Percentiles rank a stretch among this genome's conserved stretches.
Conservation (phyloP, 2,329 filamentous ascomycete genomes). For the Ascochyta clinopodiicola region DNA sequence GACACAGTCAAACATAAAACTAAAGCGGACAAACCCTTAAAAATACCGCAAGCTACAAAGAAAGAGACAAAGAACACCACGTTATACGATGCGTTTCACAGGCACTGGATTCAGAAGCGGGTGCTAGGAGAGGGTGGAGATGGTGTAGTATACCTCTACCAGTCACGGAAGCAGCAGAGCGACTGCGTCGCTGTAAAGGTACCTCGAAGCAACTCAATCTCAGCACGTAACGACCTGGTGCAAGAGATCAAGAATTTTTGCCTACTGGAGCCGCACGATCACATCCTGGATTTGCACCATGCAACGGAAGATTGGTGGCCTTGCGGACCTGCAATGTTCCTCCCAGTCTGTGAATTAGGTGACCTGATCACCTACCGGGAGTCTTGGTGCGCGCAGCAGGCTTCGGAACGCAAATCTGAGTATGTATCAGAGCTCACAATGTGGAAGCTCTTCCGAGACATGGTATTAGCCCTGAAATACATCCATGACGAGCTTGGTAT, state of each 20-base stretch:
- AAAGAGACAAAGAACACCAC: neutral
- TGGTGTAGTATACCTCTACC: conserved; percentile 13
- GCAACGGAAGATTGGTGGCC: conserved; percentile 6
- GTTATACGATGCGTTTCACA: neutral
- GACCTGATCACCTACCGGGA: conserved; percentile 17
- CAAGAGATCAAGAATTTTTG: neutral
- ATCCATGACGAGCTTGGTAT: conserved; percentile 25
- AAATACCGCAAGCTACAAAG: neutral
- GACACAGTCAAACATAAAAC: neutral
- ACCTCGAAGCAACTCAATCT: neutral
- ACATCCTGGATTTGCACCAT: conserved; percentile 21
- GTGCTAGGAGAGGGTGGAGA: conserved; percentile 18
- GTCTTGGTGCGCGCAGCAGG: conserved; percentile 8
- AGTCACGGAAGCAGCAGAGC: neutral
- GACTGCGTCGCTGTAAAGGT: conserved; percentile 7
- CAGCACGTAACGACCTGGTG: neutral
- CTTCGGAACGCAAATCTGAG: neutral
- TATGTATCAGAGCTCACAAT: conserved; percentile 30
- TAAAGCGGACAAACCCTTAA: neutral
- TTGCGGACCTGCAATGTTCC: conserved; percentile 25
- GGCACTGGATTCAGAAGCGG: neutral
- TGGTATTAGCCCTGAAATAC: conserved; percentile 28
- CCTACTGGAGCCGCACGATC: conserved; percentile 8
- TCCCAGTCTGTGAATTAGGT: conserved; percentile 28
- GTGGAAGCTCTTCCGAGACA: conserved; percentile 36